Evolutionary conservation across 129 eudicot genomes (phyloP).

Genomic region (Pittosporum tobira): DNA sequence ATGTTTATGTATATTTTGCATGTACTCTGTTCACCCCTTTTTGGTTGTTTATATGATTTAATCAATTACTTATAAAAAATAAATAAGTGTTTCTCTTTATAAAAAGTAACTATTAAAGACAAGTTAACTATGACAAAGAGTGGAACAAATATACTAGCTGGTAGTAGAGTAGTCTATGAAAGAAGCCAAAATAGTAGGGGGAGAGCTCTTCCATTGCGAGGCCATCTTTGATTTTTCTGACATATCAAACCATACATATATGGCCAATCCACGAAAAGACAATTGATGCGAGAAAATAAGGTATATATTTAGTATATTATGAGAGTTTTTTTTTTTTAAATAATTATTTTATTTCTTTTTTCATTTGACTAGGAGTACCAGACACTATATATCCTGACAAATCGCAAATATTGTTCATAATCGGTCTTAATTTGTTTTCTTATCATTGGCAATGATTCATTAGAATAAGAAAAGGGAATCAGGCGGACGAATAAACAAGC

Average conservation of each 20-base stretch:
- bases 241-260: not conserved
- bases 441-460: not conserved
- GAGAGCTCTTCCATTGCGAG: not conserved
- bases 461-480: not conserved
- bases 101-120: not conserved
- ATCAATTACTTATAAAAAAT: no score
- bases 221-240: not conserved
- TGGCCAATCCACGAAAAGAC: not conserved
- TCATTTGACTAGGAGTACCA: not conserved
- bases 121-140: not conserved
- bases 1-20: no score
- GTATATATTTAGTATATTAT: not conserved
- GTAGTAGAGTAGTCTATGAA: not conserved
- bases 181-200: constrained; percentile 7
- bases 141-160: not conserved
- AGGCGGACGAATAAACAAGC: not conserved
- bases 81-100: not conserved
- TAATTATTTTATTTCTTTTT: no score
- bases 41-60: no score
- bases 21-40: no score
- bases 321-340: no score
- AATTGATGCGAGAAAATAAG: not conserved
- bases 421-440: not conserved
- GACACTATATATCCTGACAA: not conserved
- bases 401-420: not conserved